Base-by-base conservation (phyloP, 176 grass and related monocot genomes). In the sorghum (Sorghum bicolor) region DNA sequence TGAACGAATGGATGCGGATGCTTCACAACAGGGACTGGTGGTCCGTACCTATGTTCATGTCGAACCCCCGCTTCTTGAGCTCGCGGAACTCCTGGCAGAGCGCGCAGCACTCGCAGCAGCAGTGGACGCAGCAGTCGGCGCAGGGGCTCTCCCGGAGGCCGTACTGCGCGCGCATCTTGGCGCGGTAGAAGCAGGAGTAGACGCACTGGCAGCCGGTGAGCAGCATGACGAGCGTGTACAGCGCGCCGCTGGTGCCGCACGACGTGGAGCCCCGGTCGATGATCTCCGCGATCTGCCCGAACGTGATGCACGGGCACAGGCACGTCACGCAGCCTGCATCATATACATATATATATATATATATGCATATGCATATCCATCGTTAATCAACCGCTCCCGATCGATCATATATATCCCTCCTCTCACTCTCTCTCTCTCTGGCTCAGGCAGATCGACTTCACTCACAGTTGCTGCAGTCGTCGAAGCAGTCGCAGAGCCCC, bases 101-200 rank as follows among this genome's bases (percentile, higher is more conserved):
- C 4, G 92, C 92, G 82, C 92, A 94, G 2, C 6, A 57, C 87
- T 94, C 67, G 82, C 92, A 94, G 84, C 45, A 94, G 8, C 72
- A 94, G 81, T 94, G 92, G 65, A 94, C 68, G 69, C 80, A 87
- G 82, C 89, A 94, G 82, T 94, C 92, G 32, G 79, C 67, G 60
- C 92, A 94, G 65, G 89, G 89, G 47, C 50, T 72, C 77, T 89
- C 89, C 47, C 26, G 65, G 2, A 94, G 83, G 13, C 85, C 85
- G 81, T 89, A 94, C 37, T 92, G 84, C 0, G 89, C 76, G 37
- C 92, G 81, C 80, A 94, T 77, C 80, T 92, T 94, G 65, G 80
- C 52, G 74, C 92, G 89, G 86, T 94, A 94, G 87, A 92, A 92
- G 87, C 92, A 94, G 58, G 92, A 92, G 87, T 83, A 94, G 64